Percentiles rank a stretch among this genome's conserved stretches.
Conservation (phyloP, 2,329 filamentous ascomycete species). For the Dothideomycetes sp. region DNA sequence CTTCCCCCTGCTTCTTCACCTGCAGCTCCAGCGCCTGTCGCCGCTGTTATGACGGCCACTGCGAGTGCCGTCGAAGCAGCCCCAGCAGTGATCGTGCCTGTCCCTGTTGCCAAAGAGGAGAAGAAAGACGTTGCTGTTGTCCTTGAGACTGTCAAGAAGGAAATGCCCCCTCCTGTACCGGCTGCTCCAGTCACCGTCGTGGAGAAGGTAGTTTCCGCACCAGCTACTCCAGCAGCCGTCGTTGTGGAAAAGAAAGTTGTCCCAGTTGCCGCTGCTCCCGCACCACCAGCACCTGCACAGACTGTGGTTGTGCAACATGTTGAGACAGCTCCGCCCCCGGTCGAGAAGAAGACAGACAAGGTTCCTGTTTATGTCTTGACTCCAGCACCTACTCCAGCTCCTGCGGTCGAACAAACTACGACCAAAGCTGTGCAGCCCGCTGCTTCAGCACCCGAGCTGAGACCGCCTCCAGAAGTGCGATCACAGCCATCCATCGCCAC, state of each 20-base stretch:
- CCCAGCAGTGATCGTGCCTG: neutral
- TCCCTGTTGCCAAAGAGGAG: neutral
- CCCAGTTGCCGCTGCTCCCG: neutral
- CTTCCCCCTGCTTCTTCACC: neutral
- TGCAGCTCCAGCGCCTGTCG: slow-evolving; percentile 1
- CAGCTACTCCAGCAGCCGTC: neutral
- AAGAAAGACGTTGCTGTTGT: neutral
- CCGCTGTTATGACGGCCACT: neutral
- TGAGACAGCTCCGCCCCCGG: neutral
- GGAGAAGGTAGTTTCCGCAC: too few relatives aligned
- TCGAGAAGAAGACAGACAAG: slow-evolving; percentile 4
- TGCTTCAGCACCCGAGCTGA: slow-evolving; percentile 1
- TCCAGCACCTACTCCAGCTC: too few relatives aligned
- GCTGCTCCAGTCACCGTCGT: neutral
- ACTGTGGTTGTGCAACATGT: neutral
- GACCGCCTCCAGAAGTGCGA: neutral
- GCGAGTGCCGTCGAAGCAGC: neutral
- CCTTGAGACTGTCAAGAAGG: neutral
- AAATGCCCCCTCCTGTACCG: neutral
- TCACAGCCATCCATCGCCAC: slow-evolving; percentile 6
- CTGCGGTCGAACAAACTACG: too few relatives aligned
- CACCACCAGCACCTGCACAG: neutral
- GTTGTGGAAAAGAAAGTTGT: too few relatives aligned
- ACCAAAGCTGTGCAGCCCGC: neutral
- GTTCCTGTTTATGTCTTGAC: slow-evolving; percentile 2